Conservation (phyloP, 2,329 filamentous ascomycete species). For the Neocucurbitaria cava region DNA sequence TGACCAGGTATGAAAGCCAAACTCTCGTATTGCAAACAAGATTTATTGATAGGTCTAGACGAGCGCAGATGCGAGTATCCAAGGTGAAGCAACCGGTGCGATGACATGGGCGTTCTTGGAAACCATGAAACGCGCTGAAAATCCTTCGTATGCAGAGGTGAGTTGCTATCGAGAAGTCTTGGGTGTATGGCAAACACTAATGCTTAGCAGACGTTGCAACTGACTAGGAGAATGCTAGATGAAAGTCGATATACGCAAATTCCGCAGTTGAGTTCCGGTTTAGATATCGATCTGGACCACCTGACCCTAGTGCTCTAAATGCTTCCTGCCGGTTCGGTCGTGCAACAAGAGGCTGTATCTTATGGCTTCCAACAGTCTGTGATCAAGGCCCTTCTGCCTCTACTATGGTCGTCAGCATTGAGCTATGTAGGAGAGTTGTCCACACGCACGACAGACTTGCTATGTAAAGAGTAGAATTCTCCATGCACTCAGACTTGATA, state of each 20-base stretch:
- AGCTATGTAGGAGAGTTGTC: too few relatives aligned
- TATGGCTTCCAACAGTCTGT: too few relatives aligned
- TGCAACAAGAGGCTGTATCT: neutral
- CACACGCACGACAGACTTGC: too few relatives aligned
- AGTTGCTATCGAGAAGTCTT: conserved; percentile 3
- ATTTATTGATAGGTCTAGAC: conserved; percentile 33
- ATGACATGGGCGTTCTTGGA: conserved; percentile 59
- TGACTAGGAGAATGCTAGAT: conserved; percentile 49
- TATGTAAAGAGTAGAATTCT: too few relatives aligned
- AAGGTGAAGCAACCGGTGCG: conserved; percentile 53
- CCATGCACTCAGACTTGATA: too few relatives aligned
- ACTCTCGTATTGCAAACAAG: neutral
- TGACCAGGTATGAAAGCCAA: conserved; percentile 47
- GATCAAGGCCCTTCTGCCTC: too few relatives aligned
- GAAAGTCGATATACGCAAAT: conserved; percentile 53
- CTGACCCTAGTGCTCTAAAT: conserved; percentile 36
- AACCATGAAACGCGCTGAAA: conserved; percentile 47
- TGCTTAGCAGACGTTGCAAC: conserved; percentile 43
- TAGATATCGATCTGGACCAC: conserved; percentile 52
- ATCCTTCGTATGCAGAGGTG: conserved; percentile 52
- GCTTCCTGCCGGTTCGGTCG: neutral
- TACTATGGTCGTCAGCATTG: too few relatives aligned
- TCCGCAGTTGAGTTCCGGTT: conserved; percentile 53
- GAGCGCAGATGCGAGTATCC: conserved; percentile 57
- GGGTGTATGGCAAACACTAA: neutral